Evolutionary conservation across 768 basidiomycete genomes (phyloP).

Genomic region (Mycena epipterygia): DNA sequence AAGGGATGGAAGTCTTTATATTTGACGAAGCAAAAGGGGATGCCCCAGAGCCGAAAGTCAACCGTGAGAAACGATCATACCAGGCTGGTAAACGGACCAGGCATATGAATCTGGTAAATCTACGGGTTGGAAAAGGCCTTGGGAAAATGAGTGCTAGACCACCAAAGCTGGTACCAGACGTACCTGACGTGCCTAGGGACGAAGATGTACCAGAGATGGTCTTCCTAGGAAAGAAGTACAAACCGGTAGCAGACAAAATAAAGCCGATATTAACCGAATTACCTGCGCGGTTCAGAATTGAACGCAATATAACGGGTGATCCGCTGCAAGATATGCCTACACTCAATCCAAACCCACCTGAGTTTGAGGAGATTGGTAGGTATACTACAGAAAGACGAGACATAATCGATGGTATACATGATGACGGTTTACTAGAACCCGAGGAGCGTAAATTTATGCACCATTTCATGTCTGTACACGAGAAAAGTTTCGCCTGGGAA

Average conservation of each 20-base stretch:
- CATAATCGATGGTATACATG: background rate
- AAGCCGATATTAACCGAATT: background rate
- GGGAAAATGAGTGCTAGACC: background rate
- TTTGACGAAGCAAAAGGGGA: too few species aligned
- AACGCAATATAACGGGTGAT: background rate
- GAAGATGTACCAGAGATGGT: background rate
- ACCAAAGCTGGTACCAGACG: background rate
- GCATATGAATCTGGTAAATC: too few species aligned
- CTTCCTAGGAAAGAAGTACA: background rate
- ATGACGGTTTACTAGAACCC: background rate
- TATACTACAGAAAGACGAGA: background rate
- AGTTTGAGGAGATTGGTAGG: background rate
- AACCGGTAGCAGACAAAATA: background rate
- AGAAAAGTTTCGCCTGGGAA: constrained; percentile 37
- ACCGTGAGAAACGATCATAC: too few species aligned
- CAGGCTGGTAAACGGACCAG: too few species aligned
- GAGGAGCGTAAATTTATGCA: background rate
- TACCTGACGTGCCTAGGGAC: background rate
- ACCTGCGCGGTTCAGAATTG: background rate
- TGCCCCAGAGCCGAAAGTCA: too few species aligned
- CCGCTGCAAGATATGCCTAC: background rate
- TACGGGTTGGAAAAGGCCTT: background rate
- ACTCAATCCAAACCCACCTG: background rate
- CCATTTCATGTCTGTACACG: background rate
- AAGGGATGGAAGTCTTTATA: too few species aligned